Percentiles rank a stretch among this genome's conserved stretches.
phyloP scores from a whole-genome alignment of 176 grass and related monocot genomes.

The Elymus sibiricus region DNA sequence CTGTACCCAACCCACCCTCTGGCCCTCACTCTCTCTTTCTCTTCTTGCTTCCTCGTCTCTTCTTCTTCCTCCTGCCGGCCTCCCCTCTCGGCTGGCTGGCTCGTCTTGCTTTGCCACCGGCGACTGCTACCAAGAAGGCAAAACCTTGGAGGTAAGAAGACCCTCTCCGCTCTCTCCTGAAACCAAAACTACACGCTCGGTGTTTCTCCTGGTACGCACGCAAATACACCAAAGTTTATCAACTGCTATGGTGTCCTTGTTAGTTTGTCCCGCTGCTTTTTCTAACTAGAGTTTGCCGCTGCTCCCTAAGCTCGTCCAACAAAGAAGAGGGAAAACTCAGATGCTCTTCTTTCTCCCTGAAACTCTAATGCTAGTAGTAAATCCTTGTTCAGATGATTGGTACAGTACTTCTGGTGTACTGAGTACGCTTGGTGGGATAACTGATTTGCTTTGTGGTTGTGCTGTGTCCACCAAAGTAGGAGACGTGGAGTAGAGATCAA shows the following conservation, averaged over 20 bases:
- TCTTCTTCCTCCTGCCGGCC: neutral
- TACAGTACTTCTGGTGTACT: neutral
- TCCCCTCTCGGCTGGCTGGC: neutral
- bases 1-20: neutral
- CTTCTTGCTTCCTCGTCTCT: neutral
- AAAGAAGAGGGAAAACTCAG: no score
- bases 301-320: no score
- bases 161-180: neutral
- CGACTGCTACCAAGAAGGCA: neutral
- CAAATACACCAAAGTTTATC: neutral
- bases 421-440: neutral
- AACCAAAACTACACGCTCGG: no score
- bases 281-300: neutral
- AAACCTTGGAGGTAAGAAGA: conserved; percentile 27
- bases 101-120: neutral
- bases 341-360: no score
- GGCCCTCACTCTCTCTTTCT: neutral
- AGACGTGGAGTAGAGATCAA: conserved; percentile 41
- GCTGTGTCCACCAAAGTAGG: neutral
- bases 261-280: neutral
- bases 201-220: no score
- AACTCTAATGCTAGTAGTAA: neutral
- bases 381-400: neutral
- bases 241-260: neutral
- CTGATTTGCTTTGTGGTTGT: neutral